Evolutionary conservation across 2,329 filamentous ascomycete species (phyloP).

Genomic region (Curvularia verruculosa): DNA sequence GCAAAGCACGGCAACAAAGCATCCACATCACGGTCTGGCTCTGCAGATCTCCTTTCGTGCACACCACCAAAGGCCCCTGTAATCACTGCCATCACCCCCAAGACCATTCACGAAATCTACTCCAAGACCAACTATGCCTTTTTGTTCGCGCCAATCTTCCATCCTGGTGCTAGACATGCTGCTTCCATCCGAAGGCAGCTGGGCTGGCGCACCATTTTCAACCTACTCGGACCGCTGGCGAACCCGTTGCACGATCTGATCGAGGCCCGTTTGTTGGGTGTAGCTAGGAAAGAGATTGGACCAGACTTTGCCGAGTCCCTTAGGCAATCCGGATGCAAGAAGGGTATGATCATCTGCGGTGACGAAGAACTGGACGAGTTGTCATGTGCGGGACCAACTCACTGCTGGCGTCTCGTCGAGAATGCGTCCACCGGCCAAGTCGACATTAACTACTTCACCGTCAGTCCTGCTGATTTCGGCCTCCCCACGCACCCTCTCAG

Average conservation of each 20-base stretch:
- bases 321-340: slow-evolving; percentile 73
- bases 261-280: slow-evolving; percentile 91
- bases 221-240: slow-evolving; percentile 88
- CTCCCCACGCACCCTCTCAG: slow-evolving; percentile 74
- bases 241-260: slow-evolving; percentile 82
- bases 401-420: slow-evolving; percentile 81
- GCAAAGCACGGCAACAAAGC: slow-evolving; percentile 97
- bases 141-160: slow-evolving; percentile 93
- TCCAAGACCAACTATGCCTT: slow-evolving; percentile 87
- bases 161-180: slow-evolving; percentile 91
- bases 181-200: slow-evolving; percentile 85
- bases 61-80: slow-evolving; percentile 75
- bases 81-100: slow-evolving; percentile 74
- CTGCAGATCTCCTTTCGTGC: slow-evolving; percentile 84
- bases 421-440: slow-evolving; percentile 53
- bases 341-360: slow-evolving; percentile 90
- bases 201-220: slow-evolving; percentile 96
- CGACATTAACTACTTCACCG: slow-evolving; percentile 75
- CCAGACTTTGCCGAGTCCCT: slow-evolving; percentile 88
- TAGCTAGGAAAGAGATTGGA: slow-evolving; percentile 85
- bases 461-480: slow-evolving; percentile 88
- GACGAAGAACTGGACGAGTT: slow-evolving; percentile 95
- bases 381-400: slow-evolving; percentile 84
- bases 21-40: slow-evolving; percentile 93
- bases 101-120: slow-evolving; percentile 76